Evolutionary conservation across 352 stramenopile species (phyloP), one percentile per base, ranked within the genome.

Genomic region (Globisporangium nodosum): DNA sequence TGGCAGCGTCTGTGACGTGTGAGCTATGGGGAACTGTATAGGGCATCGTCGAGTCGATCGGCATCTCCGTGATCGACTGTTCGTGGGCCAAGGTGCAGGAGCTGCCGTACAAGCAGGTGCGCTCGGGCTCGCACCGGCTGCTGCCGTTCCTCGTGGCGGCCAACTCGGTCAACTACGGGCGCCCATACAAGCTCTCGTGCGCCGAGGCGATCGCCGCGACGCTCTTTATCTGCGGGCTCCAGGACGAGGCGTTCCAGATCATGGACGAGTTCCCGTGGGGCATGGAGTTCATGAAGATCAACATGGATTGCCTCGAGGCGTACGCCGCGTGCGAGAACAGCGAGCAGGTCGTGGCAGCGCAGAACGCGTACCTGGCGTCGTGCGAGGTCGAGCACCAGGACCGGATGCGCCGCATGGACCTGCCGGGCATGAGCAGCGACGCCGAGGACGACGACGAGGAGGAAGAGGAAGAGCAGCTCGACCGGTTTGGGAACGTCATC

Each of bases 131-230:
- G 65, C 96, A 99, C 71, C 94, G 97, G 21, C 73, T 99, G 24
- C 76, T 99, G 31, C 97, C 97, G 18, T 99, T 98, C 65, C 80
- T 99, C 24, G 94, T 99, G 30, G 97, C 97, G 0, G 97, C 97
- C 3, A 99, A 99, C 70, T 94, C 92, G 31, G 97, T 99, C 27
- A 99, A 99, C 81, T 99, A 99, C 76, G 97, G 97, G 21, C 88
- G 89, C 49, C 96, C 92, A 5, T 88, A 87, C 81, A 96, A 99
- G 70, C 76, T 99, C 1, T 98, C 89, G 57, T 99, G 96, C 63
- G 97, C 94, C 0, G 97, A 99, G 70, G 97, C 97, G 4, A 96
- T 98, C 51, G 96, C 96, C 0, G 97, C 97, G 30, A 98, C 96
- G 21, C 74, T 99, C 15, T 98, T 97, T 71, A 99, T 99, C 70